A percentile compares a stretch with the other conserved stretches of the same genome.
phyloP scores from a whole-genome alignment of 2,329 filamentous ascomycete species.

The Colletotrichum tropicale region DNA sequence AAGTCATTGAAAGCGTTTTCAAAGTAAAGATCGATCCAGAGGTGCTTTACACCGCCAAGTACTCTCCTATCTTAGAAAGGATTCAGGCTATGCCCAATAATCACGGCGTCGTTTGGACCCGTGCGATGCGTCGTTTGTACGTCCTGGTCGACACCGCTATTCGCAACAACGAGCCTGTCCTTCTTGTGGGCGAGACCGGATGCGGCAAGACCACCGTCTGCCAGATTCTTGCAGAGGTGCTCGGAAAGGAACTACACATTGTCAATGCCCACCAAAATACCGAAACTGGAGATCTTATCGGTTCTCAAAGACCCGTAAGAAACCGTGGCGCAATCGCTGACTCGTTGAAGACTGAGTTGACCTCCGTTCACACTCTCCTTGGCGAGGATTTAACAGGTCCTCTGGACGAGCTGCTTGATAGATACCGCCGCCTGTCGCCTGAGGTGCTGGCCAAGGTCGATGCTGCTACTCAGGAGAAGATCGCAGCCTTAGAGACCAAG shows the following conservation, averaged over 20 bases:
- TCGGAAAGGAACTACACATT: slow-evolving; percentile 78
- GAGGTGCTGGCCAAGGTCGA: slow-evolving; percentile 52
- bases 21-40: slow-evolving; percentile 81
- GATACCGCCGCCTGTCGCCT: slow-evolving; percentile 59
- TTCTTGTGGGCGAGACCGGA: slow-evolving; percentile 95
- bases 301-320: slow-evolving; percentile 88
- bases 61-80: slow-evolving; percentile 60
- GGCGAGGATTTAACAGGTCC: slow-evolving; percentile 43
- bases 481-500: slow-evolving; percentile 58
- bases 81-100: slow-evolving; percentile 51
- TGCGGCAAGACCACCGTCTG: slow-evolving; percentile 98
- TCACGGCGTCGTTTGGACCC: slow-evolving; percentile 87
- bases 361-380: slow-evolving; percentile 45
- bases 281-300: slow-evolving; percentile 96
- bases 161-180: slow-evolving; percentile 88
- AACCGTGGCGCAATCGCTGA: slow-evolving; percentile 79
- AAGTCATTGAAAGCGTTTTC: slow-evolving; percentile 88
- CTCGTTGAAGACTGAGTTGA: slow-evolving; percentile 66
- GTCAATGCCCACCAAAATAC: slow-evolving; percentile 99
- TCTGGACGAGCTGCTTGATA: slow-evolving; percentile 60
- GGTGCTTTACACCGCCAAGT: slow-evolving; percentile 70
- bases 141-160: slow-evolving; percentile 87
- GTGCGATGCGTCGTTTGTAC: slow-evolving; percentile 90
- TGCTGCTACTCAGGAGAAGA: slow-evolving; percentile 48
- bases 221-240: slow-evolving; percentile 85